Conservation (phyloP, 2,329 filamentous ascomycete species). For the Aspergillus fructus region DNA sequence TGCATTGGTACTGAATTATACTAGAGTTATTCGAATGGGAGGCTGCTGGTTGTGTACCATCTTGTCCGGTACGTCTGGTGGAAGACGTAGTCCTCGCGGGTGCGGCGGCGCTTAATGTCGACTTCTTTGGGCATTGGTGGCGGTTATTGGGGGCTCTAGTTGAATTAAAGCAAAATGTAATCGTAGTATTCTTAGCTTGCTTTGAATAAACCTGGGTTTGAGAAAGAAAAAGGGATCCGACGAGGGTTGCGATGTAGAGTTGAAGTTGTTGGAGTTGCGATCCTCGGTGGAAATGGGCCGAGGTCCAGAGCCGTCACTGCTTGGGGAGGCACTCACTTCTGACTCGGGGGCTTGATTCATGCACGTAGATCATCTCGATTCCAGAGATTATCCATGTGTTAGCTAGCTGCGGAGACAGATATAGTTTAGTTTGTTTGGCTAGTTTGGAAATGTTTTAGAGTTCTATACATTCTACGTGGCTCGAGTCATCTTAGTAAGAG, state of each 20-base stretch:
- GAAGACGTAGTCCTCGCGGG: constrained; percentile 71
- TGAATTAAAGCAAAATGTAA: neutral
- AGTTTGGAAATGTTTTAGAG: neutral
- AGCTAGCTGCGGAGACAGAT: neutral
- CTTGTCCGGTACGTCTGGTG: constrained; percentile 79
- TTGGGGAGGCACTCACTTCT: neutral
- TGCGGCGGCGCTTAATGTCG: constrained; percentile 60
- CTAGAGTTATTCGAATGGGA: neutral
- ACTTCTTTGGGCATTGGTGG: constrained; percentile 29
- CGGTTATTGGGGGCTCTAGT: neutral
- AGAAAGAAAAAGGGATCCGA: neutral
- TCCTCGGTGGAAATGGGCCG: constrained; percentile 1
- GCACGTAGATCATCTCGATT: neutral
- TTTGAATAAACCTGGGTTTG: neutral
- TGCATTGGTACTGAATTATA: too few species aligned
- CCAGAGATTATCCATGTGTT: neutral
- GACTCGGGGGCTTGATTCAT: neutral
- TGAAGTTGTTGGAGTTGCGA: neutral
- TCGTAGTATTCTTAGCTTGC: neutral
- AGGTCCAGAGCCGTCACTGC: constrained; percentile 1
- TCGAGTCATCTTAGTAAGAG: neutral
- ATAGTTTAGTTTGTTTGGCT: neutral
- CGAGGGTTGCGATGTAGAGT: neutral
- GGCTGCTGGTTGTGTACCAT: constrained; percentile 59
- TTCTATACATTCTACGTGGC: neutral